Evolutionary conservation across 768 basidiomycete species (phyloP).

Genomic region (Russula ochroleuca): DNA sequence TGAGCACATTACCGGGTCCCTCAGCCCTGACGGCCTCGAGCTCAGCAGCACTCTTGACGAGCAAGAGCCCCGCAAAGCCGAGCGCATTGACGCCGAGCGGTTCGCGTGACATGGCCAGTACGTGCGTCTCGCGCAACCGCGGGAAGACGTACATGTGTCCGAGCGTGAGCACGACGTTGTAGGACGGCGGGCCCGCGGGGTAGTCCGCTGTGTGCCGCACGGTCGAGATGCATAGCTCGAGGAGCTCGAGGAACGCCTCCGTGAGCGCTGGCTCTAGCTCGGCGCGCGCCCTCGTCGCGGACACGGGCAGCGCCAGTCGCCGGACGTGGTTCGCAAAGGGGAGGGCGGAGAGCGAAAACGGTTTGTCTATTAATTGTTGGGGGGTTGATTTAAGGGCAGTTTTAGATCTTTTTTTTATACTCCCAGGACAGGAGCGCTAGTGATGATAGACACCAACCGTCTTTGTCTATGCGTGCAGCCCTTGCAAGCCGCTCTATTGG

Average conservation of each 20-base stretch:
- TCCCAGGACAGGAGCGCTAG: neutral
- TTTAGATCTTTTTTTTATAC: neutral
- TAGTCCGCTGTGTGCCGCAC: slow-evolving; percentile 63
- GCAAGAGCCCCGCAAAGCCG: slow-evolving; percentile 84
- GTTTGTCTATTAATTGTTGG: slow-evolving; percentile 47
- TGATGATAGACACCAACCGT: slow-evolving; percentile 39
- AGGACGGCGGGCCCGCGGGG: slow-evolving; percentile 64
- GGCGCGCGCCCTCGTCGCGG: slow-evolving; percentile 33
- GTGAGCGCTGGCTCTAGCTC: slow-evolving; percentile 52
- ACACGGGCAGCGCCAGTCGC: slow-evolving; percentile 41
- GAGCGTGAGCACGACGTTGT: slow-evolving; percentile 76
- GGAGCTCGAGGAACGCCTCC: slow-evolving; percentile 60
- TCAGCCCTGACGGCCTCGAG: slow-evolving; percentile 62
- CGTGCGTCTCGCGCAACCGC: slow-evolving; percentile 59
- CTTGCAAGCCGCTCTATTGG: slow-evolving; percentile 73
- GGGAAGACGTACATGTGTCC: slow-evolving; percentile 87
- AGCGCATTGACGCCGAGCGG: slow-evolving; percentile 75
- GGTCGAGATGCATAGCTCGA: slow-evolving; percentile 73
- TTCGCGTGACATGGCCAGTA: slow-evolving; percentile 49
- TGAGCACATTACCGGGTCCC: slow-evolving; percentile 58
- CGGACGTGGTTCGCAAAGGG: slow-evolving; percentile 80
- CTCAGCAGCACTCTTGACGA: slow-evolving; percentile 80
- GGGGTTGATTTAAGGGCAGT: neutral
- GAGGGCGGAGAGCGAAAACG: slow-evolving; percentile 62
- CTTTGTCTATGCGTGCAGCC: slow-evolving; percentile 51